A percentile compares a stretch with the other conserved stretches of the same genome.
phyloP scores from a whole-genome alignment of 2,329 filamentous ascomycete genomes.

The Phialophora expanda region DNA sequence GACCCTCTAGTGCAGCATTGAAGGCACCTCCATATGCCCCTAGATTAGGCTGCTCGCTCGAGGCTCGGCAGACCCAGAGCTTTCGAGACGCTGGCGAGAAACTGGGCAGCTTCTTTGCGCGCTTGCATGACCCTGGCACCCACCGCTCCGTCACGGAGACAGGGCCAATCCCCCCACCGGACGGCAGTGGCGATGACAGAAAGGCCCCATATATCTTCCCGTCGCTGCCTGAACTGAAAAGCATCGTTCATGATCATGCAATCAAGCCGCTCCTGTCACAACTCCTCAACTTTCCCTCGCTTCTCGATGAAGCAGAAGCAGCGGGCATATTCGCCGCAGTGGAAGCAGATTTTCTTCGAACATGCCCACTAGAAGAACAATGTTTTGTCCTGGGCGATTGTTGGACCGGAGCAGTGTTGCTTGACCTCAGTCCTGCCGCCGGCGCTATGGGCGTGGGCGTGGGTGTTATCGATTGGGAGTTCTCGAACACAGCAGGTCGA shows the following conservation, averaged over 20 bases:
- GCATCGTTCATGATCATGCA: constrained; percentile 12
- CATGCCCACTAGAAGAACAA: constrained; percentile 12
- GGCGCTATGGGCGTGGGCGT: not conserved
- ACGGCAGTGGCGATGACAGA: not conserved
- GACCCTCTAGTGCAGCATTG: not conserved
- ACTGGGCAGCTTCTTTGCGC: constrained; percentile 25
- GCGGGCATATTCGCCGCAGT: constrained; percentile 6
- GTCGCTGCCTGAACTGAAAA: constrained; percentile 13
- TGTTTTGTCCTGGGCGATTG: constrained; percentile 24
- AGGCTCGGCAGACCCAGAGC: not conserved
- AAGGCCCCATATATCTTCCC: not conserved
- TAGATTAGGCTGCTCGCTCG: not conserved
- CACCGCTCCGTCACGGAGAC: not conserved
- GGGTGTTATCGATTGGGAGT: constrained; percentile 29
- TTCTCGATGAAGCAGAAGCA: constrained; percentile 14
- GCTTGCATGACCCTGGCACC: constrained; percentile 12
- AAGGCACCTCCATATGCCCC: not conserved
- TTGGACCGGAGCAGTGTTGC: constrained; percentile 25
- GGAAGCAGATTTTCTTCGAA: constrained; percentile 17
- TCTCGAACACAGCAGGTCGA: constrained; percentile 18
- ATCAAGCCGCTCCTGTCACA: constrained; percentile 23
- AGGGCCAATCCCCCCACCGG: too few relatives aligned
- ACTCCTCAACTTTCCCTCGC: constrained; percentile 12
- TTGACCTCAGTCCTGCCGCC: not conserved
- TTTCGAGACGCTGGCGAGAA: constrained; percentile 10